Base-by-base conservation (phyloP, 768 basidiomycete species). In the Termitomyces eurrhizus region DNA sequence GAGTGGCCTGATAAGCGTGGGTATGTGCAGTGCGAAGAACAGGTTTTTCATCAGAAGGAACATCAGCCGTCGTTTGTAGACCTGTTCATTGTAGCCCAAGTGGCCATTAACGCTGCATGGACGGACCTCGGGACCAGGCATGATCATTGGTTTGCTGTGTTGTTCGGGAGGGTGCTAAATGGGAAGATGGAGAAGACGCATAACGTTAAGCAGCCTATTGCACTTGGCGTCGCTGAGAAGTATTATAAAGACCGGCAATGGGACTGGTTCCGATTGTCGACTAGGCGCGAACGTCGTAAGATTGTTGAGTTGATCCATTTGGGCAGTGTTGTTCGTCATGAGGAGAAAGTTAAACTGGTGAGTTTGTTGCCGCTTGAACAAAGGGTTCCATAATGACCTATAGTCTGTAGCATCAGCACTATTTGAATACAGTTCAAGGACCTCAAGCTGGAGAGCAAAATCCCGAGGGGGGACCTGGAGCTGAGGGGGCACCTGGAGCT, bases 91-190 rank as follows among this genome's bases (percentile, higher is more conserved):
- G 41, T 24, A 1, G 50, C 24, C 16, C 14, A 36, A 2, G 9
- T 59, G 35, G 51, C 35, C 11, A 12, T 29, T n/a, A 52, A 53
- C 7, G 39, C 58, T 45, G 35, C 58, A 7, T 59, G 58, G 58
- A 44, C 58, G 18, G 58, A 52, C 21, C 53, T 59, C 24, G 21
- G 4, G 26, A 18, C 44, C 1, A 44, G 58, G 14, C 35, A 59
- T 33, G 37, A 41, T 21, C 58, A 59, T 32, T 59, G 58, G 58
- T 59, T 59, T 21, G 58, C 58, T 36, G 58, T 59, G 24, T 41
- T 59, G 14, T 7, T 59, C 37, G 49, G 48, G 18, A 50, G 50
- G 49, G 39, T 26, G n/a, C 37, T 57, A 0, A 39, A 57, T 16
- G 55, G 44, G 18, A 46, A 24, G 55, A 56, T 56, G 44, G 55